Evolutionary conservation across 192 early-diverging fungal genomes (phyloP).

Genomic region (Gigaspora rosea): DNA sequence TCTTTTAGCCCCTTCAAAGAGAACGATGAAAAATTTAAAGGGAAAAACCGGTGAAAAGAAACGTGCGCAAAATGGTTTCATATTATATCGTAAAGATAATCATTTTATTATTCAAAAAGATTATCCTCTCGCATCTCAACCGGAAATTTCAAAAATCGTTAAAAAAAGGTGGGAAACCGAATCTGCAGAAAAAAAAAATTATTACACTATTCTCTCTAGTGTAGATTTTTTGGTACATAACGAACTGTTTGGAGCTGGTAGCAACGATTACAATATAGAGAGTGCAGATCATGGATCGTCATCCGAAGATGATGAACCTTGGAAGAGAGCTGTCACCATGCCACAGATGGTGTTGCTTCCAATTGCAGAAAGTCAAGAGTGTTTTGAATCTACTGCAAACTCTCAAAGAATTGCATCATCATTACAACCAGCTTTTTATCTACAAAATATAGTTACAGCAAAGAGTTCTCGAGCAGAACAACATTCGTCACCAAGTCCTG

Average conservation of each 20-base stretch:
- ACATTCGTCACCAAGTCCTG: too few relatives aligned
- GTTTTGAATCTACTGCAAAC: too few relatives aligned
- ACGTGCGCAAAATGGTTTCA: constrained; percentile 7
- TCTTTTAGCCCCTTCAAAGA: not conserved
- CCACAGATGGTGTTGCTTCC: too few relatives aligned
- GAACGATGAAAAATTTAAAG: not conserved
- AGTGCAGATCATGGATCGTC: too few relatives aligned
- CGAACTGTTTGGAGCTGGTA: not conserved
- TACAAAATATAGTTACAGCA: too few relatives aligned
- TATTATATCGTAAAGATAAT: constrained; percentile 1
- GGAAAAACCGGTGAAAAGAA: not conserved
- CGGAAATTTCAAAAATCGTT: not conserved
- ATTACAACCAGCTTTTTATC: too few relatives aligned
- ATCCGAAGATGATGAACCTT: too few relatives aligned
- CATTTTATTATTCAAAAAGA: not conserved
- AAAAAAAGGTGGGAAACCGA: not conserved
- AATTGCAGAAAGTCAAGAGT: too few relatives aligned
- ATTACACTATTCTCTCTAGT: not conserved
- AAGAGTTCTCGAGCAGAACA: too few relatives aligned
- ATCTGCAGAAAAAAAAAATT: not conserved
- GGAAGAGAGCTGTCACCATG: too few relatives aligned
- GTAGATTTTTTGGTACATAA: not conserved
- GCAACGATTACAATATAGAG: too few relatives aligned
- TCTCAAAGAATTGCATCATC: too few relatives aligned
- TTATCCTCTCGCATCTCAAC: not conserved